Percentiles rank a stretch among this genome's conserved stretches.
Evolutionary conservation across 495 filamentous ascomycete species (phyloP).

Genomic region (Podospora sp.): DNA sequence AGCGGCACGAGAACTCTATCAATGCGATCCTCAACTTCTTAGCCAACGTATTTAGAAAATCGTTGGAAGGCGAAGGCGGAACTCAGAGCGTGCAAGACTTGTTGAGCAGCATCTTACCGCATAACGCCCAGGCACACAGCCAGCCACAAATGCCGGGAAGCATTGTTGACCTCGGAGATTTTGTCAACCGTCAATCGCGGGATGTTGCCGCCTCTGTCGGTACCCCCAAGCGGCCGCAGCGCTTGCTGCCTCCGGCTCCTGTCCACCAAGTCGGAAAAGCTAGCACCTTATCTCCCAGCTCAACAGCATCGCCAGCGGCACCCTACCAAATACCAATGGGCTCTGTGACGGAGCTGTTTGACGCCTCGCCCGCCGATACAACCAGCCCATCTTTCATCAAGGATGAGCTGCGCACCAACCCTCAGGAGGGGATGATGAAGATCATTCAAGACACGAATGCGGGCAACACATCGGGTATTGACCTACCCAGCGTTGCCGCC

Average conservation of each 20-base stretch:
- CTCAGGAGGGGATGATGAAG: slow-evolving; percentile 80
- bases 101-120: slow-evolving; percentile 66
- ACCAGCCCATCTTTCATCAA: slow-evolving; percentile 46
- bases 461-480: slow-evolving; percentile 53
- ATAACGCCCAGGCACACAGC: slow-evolving; percentile 43
- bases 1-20: slow-evolving; percentile 95
- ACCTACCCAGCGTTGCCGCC: slow-evolving; percentile 77
- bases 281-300: slow-evolving; percentile 32
- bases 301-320: slow-evolving; percentile 31
- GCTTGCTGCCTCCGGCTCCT: slow-evolving; percentile 51
- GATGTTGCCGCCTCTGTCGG: slow-evolving; percentile 42
- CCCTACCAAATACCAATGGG: slow-evolving; percentile 40
- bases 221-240: slow-evolving; percentile 49
- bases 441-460: slow-evolving; percentile 82
- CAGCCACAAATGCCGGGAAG: slow-evolving; percentile 58
- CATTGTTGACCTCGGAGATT: slow-evolving; percentile 75
- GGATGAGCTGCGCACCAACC: slow-evolving; percentile 51
- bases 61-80: slow-evolving; percentile 60
- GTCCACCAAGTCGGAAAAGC: slow-evolving; percentile 35
- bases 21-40: slow-evolving; percentile 97
- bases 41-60: slow-evolving; percentile 89
- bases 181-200: slow-evolving; percentile 48
- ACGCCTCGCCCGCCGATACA: slow-evolving; percentile 43
- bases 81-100: slow-evolving; percentile 70
- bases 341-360: slow-evolving; percentile 53